Evolutionary conservation across 371 early-diverging fungal genomes (phyloP), one percentile per base, ranked within the genome.

Genomic region (Dinochytrium kinnereticum): DNA sequence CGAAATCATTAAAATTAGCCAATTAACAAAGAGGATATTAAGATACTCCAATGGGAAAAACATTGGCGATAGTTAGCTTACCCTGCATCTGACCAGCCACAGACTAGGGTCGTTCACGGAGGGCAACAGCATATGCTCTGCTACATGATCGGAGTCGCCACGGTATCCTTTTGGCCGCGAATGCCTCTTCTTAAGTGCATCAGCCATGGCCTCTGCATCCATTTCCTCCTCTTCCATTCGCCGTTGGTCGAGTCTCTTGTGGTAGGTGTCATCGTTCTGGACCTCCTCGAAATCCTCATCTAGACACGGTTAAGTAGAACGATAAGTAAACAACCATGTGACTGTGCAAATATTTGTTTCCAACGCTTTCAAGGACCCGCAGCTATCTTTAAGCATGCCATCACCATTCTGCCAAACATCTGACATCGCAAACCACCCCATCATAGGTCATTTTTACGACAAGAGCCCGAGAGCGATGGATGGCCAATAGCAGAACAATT

Each of bases 81-180:
- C 91, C 78, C 89, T 89, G 87, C 98, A 97, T 67, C 91, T 86
- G 51, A 97, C 90, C 87, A 97, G 90, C 96, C 96, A 99, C 68
- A 98, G 83, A 77, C 93, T 94, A 55, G 99, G 98, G 75, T 95
- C 95, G 51, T 90, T 88, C 26, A 95, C 92, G 51, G 91, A 91
- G 0, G 99, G 98, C 68, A 95, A 81, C 34, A 98, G 87, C 71
- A 93, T 78, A 50, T 89, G 85, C 73, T 93, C 93, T 21, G 94
- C 94, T 57, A 92, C 87, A 74, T 92, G 90, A 44, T 91, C 91
- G 0, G 80, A 69, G 34, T 91, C 91, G 1, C 89, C 88, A 21
- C 90, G 87, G 69, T 73, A 79, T 30, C 31, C 44, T 30, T 44
- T 64, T 17, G 76, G 64, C 40, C 61, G 88, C 73, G 93, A 89